These are phyloP conservation scores for Backusella sp. DNA, from an alignment of 192 early-diverging fungal genomes.

Conservation along the genomic window DNA sequence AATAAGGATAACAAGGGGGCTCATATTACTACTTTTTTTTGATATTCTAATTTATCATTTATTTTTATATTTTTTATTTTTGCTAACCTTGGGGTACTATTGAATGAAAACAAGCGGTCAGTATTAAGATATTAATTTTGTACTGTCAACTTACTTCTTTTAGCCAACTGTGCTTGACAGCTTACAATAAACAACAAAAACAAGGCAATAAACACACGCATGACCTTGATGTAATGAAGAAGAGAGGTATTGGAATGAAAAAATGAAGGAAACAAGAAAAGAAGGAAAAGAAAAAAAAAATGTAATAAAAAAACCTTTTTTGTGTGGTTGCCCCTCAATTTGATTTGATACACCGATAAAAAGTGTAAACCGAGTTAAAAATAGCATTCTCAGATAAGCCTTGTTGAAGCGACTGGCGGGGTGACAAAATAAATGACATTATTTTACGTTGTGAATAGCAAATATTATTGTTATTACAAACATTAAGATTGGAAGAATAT, in stretches of 20 bases:
- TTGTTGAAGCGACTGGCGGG: neutral
- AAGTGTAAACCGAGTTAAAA: neutral
- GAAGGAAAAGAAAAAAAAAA: neutral
- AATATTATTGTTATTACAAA: neutral
- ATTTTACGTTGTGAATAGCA: neutral
- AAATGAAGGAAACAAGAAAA: conserved; percentile 6
- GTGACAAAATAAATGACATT: neutral
- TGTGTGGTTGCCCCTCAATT: neutral
- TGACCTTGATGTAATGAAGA: neutral
- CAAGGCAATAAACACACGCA: neutral
- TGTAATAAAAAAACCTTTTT: neutral
- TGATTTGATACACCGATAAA: conserved; percentile 1
- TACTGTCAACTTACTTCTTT: conserved; percentile 4
- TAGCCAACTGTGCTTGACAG: neutral
- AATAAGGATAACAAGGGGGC: neutral
- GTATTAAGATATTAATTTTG: neutral
- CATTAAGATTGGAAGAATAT: neutral
- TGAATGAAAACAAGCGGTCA: neutral
- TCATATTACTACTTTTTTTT: neutral
- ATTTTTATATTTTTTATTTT: neutral
- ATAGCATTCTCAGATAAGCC: neutral
- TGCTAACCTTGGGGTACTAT: conserved; percentile 17
- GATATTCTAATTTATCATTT: neutral
- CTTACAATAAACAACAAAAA: neutral
- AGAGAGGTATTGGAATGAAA: neutral